phyloP scores from a whole-genome alignment of 306 rosid genomes.

The Argentina anserina region DNA sequence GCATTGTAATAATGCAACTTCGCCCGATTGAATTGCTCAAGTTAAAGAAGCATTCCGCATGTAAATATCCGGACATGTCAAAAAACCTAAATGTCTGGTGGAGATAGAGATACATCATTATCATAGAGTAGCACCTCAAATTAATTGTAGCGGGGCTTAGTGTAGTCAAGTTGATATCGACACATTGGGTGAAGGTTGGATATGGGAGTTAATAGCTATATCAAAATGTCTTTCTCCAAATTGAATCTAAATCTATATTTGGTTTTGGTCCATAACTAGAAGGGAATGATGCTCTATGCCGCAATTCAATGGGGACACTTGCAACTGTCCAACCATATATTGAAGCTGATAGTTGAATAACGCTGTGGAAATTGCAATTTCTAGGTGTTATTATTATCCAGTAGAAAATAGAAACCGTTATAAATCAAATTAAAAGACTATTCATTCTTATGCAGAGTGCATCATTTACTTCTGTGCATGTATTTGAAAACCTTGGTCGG shows the following conservation, averaged over 20 bases:
- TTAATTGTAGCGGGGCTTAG: background rate
- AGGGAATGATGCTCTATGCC: background rate
- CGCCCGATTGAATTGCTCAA: background rate
- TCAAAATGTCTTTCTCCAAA: background rate
- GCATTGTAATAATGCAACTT: no score
- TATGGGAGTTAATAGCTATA: background rate
- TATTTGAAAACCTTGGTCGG: no score
- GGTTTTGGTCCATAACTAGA: background rate
- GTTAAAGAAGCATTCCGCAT: background rate
- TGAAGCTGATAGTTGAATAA: background rate
- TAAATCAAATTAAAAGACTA: no score
- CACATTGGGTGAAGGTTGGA: background rate
- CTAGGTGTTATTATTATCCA: no score
- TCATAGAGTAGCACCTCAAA: background rate
- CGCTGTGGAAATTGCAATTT: background rate
- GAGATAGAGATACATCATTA: background rate
- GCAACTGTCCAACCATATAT: background rate
- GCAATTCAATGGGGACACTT: background rate
- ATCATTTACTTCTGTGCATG: no score
- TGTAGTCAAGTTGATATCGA: background rate
- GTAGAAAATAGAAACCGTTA: background rate
- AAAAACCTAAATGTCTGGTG: background rate
- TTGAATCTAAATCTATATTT: background rate
- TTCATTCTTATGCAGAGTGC: background rate
- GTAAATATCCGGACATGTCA: background rate